Percentiles rank a stretch among this genome's conserved stretches.
These are phyloP conservation scores for Annulohypoxylon stygium DNA, from an alignment of 495 filamentous ascomycete genomes.

Conservation along the genomic window DNA sequence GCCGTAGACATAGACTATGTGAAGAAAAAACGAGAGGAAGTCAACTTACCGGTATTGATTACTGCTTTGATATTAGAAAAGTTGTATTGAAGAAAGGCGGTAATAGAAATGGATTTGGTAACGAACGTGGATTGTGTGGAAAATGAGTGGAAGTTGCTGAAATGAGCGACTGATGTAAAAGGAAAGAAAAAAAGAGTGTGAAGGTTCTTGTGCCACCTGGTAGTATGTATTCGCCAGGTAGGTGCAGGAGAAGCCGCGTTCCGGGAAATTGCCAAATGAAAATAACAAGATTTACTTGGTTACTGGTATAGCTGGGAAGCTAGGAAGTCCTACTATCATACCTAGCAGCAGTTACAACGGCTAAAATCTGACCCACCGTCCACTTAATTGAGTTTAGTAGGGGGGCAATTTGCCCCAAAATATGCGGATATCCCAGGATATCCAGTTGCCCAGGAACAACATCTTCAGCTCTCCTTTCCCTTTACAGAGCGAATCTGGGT, in stretches of 20 bases:
- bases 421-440: slow-evolving; percentile 24
- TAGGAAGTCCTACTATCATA: slow-evolving; percentile 10
- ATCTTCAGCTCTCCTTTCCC: slow-evolving; percentile 18
- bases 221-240: slow-evolving; percentile 20
- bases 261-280: slow-evolving; percentile 40
- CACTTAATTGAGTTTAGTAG: slow-evolving; percentile 23
- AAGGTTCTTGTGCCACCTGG: slow-evolving; percentile 24
- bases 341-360: slow-evolving; percentile 6
- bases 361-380: slow-evolving; percentile 26
- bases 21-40: background rate
- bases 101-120: slow-evolving; percentile 28
- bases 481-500: slow-evolving; percentile 28
- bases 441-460: background rate
- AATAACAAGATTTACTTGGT: slow-evolving; percentile 20
- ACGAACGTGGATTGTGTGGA: slow-evolving; percentile 26
- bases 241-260: slow-evolving; percentile 29
- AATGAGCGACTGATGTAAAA: slow-evolving; percentile 25
- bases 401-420: slow-evolving; percentile 6
- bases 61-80: slow-evolving; percentile 43
- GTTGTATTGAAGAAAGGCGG: slow-evolving; percentile 28
- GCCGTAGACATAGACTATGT: slow-evolving; percentile 2
- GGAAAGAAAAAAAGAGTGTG: slow-evolving; percentile 19
- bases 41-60: slow-evolving; percentile 31
- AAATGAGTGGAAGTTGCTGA: slow-evolving; percentile 33
- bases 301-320: slow-evolving; percentile 22